Percentiles rank a stretch among this genome's conserved stretches.
These are phyloP conservation scores for Colletotrichum sp. DNA, from an alignment of 2,329 filamentous ascomycete genomes.

Conservation along the genomic window DNA sequence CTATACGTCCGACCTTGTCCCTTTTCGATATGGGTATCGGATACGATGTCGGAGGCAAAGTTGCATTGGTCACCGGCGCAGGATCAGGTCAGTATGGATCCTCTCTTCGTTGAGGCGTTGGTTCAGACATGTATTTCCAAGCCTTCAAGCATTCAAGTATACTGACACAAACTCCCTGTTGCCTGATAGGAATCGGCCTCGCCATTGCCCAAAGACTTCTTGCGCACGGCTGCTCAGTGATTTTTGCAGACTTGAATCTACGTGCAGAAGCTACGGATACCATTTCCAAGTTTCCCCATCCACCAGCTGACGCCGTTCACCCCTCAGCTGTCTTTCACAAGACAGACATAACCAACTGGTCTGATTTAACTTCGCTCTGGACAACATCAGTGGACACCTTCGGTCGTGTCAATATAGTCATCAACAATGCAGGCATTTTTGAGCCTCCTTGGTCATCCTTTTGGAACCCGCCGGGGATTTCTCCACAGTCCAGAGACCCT, in stretches of 20 bases:
- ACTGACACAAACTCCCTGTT: not conserved
- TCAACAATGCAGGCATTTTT: constrained; percentile 26
- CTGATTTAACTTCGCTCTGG: constrained; percentile 28
- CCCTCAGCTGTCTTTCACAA: constrained; percentile 25
- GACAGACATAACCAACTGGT: constrained; percentile 29
- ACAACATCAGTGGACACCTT: constrained; percentile 19
- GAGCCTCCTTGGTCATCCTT: constrained; percentile 31
- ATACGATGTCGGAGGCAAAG: not conserved
- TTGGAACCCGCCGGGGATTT: constrained; percentile 30
- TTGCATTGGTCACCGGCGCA: not conserved
- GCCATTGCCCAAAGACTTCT: constrained; percentile 27
- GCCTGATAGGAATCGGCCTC: constrained; percentile 26
- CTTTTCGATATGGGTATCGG: not conserved
- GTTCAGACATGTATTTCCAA: not conserved
- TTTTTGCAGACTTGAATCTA: constrained; percentile 28
- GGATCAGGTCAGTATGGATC: not conserved
- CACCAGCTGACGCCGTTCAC: not conserved
- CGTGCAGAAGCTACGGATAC: constrained; percentile 25
- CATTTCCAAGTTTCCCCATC: not conserved
- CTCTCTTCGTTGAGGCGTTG: not conserved
- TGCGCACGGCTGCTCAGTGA: constrained; percentile 27
- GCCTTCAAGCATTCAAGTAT: not conserved
- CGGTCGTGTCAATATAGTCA: constrained; percentile 22
- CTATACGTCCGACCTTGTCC: not conserved
- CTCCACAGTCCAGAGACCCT: constrained; percentile 22